Conservation (phyloP, 352 stramenopile genomes). For the Blastocystis sp. region DNA sequence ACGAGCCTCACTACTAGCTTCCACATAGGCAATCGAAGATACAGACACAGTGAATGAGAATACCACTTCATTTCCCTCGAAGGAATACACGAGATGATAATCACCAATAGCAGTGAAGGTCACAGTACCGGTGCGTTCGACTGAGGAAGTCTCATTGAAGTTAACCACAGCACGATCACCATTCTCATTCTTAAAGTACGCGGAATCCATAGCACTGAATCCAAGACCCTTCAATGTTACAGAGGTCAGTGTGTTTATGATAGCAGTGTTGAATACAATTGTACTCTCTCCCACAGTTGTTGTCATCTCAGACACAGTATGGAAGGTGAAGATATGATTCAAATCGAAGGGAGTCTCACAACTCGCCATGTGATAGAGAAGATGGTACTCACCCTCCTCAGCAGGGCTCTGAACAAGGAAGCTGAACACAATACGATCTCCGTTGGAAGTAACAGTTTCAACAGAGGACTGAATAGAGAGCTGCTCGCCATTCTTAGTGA, state of each 20-base stretch:
- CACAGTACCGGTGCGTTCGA: not conserved
- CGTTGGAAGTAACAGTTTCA: not conserved
- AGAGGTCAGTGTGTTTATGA: not conserved
- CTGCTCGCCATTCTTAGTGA: not conserved
- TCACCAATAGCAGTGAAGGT: conserved; percentile 4
- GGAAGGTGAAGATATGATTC: conserved; percentile 15
- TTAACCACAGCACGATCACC: not conserved
- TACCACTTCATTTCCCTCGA: not conserved
- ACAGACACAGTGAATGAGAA: conserved; percentile 17
- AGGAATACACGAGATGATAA: conserved; percentile 32
- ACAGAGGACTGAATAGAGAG: not conserved
- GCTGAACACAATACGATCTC: conserved; percentile 29
- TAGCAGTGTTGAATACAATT: not conserved
- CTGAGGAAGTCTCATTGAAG: not conserved
- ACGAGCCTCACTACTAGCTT: not conserved
- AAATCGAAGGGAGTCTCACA: not conserved
- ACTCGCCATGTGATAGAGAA: not conserved
- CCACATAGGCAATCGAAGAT: not conserved
- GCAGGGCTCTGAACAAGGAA: not conserved
- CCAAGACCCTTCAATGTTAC: not conserved
- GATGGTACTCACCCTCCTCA: conserved; percentile 26
- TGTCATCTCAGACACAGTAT: not conserved
- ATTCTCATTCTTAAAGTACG: conserved; percentile 25
- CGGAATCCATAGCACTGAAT: not conserved
- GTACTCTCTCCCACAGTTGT: not conserved